These are phyloP conservation scores for Amanita phalloides DNA, from an alignment of 768 basidiomycete genomes.

Conservation along the genomic window DNA sequence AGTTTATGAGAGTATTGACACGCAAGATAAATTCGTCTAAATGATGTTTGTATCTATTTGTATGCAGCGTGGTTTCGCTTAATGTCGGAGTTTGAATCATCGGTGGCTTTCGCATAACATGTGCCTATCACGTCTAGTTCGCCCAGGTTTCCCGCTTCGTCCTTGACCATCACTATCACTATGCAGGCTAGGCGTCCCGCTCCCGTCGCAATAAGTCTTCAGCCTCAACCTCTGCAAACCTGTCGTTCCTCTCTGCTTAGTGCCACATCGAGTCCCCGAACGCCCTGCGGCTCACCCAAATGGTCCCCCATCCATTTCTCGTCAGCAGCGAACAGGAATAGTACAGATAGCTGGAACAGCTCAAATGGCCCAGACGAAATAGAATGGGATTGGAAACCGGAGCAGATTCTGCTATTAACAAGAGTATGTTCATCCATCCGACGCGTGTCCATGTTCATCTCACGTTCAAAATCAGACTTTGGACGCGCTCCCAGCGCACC, in stretches of 20 bases:
- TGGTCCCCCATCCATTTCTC: constrained; percentile 43
- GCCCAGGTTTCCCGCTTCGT: constrained; percentile 8
- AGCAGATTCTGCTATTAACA: constrained; percentile 56
- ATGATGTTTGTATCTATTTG: constrained; percentile 5
- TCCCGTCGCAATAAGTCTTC: constrained; percentile 53
- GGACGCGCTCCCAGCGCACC: constrained; percentile 71
- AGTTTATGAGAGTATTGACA: constrained; percentile 57
- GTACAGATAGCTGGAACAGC: constrained; percentile 79
- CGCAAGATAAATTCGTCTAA: constrained; percentile 25
- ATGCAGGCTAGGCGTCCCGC: constrained; percentile 45
- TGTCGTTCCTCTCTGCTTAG: constrained; percentile 42
- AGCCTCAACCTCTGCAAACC: constrained; percentile 42
- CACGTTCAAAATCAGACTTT: constrained; percentile 42
- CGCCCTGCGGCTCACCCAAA: constrained; percentile 49
- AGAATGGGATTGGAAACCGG: constrained; percentile 65
- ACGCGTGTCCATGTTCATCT: constrained; percentile 6
- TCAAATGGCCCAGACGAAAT: constrained; percentile 61
- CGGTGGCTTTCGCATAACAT: background rate
- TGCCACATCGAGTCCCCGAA: constrained; percentile 39
- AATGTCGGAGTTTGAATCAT: constrained; percentile 5
- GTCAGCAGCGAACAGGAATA: constrained; percentile 45
- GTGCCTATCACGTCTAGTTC: background rate
- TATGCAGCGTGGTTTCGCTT: constrained; percentile 1
- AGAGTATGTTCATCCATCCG: constrained; percentile 32
- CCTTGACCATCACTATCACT: constrained; percentile 9